These are phyloP conservation scores for Cyberlindnera maclurae DNA, from an alignment of 805 yeast genomes.

Conservation along the genomic window DNA sequence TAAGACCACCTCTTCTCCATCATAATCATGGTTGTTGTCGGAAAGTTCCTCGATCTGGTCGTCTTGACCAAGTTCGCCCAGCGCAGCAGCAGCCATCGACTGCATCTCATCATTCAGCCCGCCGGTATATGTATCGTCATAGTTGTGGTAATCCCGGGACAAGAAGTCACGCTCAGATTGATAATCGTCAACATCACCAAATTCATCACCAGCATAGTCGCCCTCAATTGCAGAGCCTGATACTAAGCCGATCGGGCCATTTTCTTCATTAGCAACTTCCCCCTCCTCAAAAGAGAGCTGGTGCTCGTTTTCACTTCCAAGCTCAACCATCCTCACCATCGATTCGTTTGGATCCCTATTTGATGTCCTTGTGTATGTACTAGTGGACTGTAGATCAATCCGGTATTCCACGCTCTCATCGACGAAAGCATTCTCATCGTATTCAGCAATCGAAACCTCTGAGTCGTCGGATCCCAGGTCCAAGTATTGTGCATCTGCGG, in stretches of 20 bases:
- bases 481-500: constrained; percentile 5
- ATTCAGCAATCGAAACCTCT: too few species aligned
- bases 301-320: neutral
- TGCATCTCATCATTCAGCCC: neutral
- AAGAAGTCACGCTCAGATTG: neutral
- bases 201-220: neutral
- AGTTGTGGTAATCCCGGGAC: neutral
- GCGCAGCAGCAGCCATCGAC: constrained; percentile 1
- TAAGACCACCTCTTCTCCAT: neutral
- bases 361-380: neutral
- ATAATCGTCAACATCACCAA: neutral
- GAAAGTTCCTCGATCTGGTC: neutral
- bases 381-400: neutral
- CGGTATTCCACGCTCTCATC: constrained; percentile 5
- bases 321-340: neutral
- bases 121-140: neutral
- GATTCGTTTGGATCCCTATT: neutral
- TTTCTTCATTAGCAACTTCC: neutral
- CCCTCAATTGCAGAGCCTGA: neutral
- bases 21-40: neutral
- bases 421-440: too few species aligned
- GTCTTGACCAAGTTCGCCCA: neutral
- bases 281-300: neutral
- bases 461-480: constrained; percentile 7
- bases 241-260: neutral